phyloP scores from a whole-genome alignment of 306 rosid species.

The Ammopiptanthus mongolicus region DNA sequence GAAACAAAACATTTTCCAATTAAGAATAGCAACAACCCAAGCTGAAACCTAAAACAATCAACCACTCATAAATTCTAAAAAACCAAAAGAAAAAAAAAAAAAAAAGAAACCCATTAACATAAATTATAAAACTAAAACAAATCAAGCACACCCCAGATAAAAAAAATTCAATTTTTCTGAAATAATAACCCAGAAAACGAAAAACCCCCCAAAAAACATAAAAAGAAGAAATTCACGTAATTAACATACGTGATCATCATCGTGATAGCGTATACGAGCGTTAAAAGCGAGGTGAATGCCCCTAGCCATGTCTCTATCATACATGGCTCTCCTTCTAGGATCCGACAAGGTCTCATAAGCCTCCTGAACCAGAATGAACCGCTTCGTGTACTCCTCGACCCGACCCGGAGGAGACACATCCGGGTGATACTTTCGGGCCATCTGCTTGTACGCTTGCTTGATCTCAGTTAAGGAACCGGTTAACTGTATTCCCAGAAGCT shows the following conservation, averaged over 20 bases:
- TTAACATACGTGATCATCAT: constrained; percentile 45
- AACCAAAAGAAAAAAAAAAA: background rate
- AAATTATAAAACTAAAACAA: background rate
- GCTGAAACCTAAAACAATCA: background rate
- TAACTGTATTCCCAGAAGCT: constrained; percentile 66
- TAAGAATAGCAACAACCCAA: background rate
- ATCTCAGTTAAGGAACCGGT: constrained; percentile 65
- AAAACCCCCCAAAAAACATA: background rate
- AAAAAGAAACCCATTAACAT: background rate
- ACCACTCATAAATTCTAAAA: background rate
- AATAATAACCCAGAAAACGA: background rate
- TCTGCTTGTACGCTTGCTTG: constrained; percentile 81
- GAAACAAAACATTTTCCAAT: background rate
- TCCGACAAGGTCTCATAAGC: constrained; percentile 89
- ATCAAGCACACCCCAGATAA: background rate
- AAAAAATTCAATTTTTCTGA: background rate
- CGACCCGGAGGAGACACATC: constrained; percentile 90
- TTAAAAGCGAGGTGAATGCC: constrained; percentile 75
- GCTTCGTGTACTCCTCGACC: constrained; percentile 69
- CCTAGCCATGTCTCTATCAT: constrained; percentile 66
- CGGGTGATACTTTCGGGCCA: constrained; percentile 83
- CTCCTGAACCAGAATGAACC: constrained; percentile 77
- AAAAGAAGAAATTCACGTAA: background rate
- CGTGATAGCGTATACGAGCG: constrained; percentile 38
- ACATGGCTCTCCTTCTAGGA: constrained; percentile 56